These are phyloP conservation scores for Pyrenophora seminiperda DNA, from an alignment of 2,329 filamentous ascomycete species.

Conservation along the genomic window DNA sequence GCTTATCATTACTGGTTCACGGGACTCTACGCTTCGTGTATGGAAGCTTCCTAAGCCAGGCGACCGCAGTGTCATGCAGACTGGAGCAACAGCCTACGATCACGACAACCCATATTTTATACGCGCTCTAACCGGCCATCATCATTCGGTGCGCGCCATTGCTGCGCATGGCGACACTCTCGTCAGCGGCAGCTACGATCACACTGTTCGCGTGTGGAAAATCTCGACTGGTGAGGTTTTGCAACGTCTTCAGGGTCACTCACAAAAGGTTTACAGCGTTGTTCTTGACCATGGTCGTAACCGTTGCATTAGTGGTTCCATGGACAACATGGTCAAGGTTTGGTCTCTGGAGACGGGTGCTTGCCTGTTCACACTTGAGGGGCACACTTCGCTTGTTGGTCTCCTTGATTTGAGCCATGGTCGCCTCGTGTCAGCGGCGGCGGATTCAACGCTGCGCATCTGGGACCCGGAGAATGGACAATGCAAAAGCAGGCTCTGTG, in stretches of 20 bases:
- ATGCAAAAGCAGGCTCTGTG: slow-evolving; percentile 86
- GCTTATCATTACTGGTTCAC: slow-evolving; percentile 94
- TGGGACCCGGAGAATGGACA: slow-evolving; percentile 95
- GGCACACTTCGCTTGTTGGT: slow-evolving; percentile 89
- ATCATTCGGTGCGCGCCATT: slow-evolving; percentile 93
- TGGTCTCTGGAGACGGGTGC: slow-evolving; percentile 90
- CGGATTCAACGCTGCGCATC: slow-evolving; percentile 91
- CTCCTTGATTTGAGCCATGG: slow-evolving; percentile 88
- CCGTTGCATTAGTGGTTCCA: slow-evolving; percentile 95
- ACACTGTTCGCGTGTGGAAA: slow-evolving; percentile 92
- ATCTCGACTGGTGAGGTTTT: slow-evolving; percentile 92
- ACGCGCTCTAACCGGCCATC: slow-evolving; percentile 81
- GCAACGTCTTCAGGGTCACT: slow-evolving; percentile 83
- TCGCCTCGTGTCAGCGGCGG: slow-evolving; percentile 89
- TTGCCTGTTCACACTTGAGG: slow-evolving; percentile 87
- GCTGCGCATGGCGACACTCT: slow-evolving; percentile 92
- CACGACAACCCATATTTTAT: slow-evolving; percentile 94
- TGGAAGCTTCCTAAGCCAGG: slow-evolving; percentile 88
- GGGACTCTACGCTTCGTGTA: slow-evolving; percentile 90
- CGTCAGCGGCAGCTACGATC: slow-evolving; percentile 97
- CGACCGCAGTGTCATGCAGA: slow-evolving; percentile 78
- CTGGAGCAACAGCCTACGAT: slow-evolving; percentile 72
- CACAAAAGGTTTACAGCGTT: slow-evolving; percentile 95
- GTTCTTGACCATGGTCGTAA: slow-evolving; percentile 90
- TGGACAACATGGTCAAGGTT: slow-evolving; percentile 98